A percentile compares a stretch with the other conserved stretches of the same genome.
phyloP scores from a whole-genome alignment of 306 rosid genomes.

The Sechiopsis laciniata region DNA sequence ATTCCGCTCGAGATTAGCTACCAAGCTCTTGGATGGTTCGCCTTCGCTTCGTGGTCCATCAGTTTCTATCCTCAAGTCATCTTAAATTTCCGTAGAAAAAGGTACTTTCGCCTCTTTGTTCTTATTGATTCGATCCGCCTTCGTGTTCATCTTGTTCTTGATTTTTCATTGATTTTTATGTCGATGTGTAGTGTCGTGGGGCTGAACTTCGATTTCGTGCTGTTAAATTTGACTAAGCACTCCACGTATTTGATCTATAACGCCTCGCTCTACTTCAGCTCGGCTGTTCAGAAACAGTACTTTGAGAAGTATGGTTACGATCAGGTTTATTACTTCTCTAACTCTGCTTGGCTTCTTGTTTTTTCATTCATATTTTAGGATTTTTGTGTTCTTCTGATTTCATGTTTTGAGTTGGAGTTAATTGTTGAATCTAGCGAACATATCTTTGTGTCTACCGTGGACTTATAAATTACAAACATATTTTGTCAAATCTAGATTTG shows the following conservation, averaged over 20 bases:
- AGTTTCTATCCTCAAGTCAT: constrained; percentile 81
- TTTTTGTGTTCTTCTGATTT: background rate
- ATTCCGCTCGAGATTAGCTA: constrained; percentile 50
- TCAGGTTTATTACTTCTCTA: constrained; percentile 43
- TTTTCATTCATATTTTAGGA: background rate
- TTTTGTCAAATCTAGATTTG: background rate
- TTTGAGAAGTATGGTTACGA: constrained; percentile 52
- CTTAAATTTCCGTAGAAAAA: constrained; percentile 67
- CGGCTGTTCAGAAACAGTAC: constrained; percentile 63
- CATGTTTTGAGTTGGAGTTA: background rate
- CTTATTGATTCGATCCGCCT: background rate
- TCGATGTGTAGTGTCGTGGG: constrained; percentile 66
- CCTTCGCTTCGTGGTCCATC: constrained; percentile 61
- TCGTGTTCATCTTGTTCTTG: background rate
- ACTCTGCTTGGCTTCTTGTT: background rate
- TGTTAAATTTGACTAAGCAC: constrained; percentile 81
- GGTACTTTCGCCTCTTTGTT: constrained; percentile 30
- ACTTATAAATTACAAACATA: background rate
- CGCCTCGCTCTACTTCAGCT: constrained; percentile 66
- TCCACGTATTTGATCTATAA: constrained; percentile 75
- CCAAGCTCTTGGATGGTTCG: constrained; percentile 70
- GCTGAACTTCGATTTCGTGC: constrained; percentile 71
- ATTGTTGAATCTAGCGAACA: background rate
- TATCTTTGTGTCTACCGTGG: background rate
- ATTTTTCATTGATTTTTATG: background rate